These are phyloP conservation scores for Akebia trifoliata DNA, from an alignment of 164 flowering plant species.

Conservation along the genomic window DNA sequence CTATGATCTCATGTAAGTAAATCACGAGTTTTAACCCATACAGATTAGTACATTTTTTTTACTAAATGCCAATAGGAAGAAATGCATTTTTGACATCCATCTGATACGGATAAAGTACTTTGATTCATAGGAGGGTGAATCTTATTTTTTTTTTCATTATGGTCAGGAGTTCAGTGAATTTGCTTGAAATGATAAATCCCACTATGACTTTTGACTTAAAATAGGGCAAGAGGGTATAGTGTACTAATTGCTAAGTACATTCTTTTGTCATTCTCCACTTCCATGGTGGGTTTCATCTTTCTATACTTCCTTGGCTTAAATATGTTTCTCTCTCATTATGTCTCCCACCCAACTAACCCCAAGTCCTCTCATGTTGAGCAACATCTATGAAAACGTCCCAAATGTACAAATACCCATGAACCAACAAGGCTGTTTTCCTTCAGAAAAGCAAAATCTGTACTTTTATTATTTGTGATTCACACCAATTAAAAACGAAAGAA, in stretches of 20 bases:
- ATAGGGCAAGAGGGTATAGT: too few relatives aligned
- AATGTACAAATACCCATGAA: not conserved
- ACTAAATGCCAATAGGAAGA: too few relatives aligned
- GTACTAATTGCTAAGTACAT: not conserved
- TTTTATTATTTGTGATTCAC: not conserved
- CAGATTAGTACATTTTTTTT: too few relatives aligned
- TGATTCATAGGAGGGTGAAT: too few relatives aligned
- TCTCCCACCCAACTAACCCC: constrained; percentile 5
- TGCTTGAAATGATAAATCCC: constrained; percentile 5
- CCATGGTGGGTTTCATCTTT: constrained; percentile 5
- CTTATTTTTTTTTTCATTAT: too few relatives aligned
- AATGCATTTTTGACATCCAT: too few relatives aligned
- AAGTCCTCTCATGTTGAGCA: not conserved
- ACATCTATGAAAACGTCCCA: not conserved
- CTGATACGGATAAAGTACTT: too few relatives aligned
- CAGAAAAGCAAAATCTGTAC: not conserved
- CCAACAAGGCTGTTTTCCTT: too few relatives aligned
- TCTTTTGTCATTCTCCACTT: constrained; percentile 13
- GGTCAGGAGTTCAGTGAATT: too few relatives aligned
- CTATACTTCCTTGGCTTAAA: not conserved
- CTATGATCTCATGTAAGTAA: too few relatives aligned
- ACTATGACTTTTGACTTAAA: constrained; percentile 1
- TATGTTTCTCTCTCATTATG: constrained; percentile 3
- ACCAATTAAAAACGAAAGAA: not conserved
- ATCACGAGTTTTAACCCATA: too few relatives aligned